A percentile compares a stretch with the other conserved stretches of the same genome.
These are phyloP conservation scores for Protomyces gravidus DNA, from an alignment of 1,139 yeast species.

Conservation along the genomic window DNA sequence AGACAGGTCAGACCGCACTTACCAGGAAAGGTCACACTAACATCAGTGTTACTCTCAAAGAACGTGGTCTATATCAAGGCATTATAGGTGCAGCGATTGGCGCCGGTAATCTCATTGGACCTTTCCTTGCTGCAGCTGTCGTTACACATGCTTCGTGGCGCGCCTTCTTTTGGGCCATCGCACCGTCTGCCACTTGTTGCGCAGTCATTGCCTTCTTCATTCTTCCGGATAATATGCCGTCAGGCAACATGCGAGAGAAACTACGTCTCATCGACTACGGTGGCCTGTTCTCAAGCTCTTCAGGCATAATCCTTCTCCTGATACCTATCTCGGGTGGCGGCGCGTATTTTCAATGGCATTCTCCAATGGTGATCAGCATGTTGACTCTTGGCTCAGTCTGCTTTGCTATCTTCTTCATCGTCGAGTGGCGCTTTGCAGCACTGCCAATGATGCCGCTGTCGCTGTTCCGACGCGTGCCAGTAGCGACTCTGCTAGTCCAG, in stretches of 20 bases:
- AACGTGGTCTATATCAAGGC: slow-evolving; percentile 51
- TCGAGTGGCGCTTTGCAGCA: slow-evolving; percentile 1
- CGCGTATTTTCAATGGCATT: slow-evolving; percentile 9
- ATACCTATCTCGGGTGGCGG: slow-evolving; percentile 20
- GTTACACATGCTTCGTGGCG: slow-evolving; percentile 50
- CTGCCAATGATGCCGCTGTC: slow-evolving; percentile 9
- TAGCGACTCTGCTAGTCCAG: not conserved
- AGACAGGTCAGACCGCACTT: slow-evolving; percentile 37
- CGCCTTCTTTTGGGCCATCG: slow-evolving; percentile 1
- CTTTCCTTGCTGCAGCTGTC: slow-evolving; percentile 54
- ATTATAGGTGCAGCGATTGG: slow-evolving; percentile 51
- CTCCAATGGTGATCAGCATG: slow-evolving; percentile 10
- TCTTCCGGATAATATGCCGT: not conserved
- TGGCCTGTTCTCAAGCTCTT: not conserved
- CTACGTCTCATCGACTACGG: not conserved
- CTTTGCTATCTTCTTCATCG: not conserved
- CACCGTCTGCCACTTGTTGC: not conserved
- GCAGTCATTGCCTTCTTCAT: not conserved
- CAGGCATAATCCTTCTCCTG: slow-evolving; percentile 9
- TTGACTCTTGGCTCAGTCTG: slow-evolving; percentile 5
- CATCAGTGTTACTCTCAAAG: slow-evolving; percentile 46
- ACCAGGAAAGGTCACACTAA: not conserved
- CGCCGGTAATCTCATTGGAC: slow-evolving; percentile 54
- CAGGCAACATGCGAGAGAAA: not conserved
- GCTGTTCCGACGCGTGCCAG: not conserved